Conservation (phyloP, 305 asterid genomes). For the Fraxinus albicans region DNA sequence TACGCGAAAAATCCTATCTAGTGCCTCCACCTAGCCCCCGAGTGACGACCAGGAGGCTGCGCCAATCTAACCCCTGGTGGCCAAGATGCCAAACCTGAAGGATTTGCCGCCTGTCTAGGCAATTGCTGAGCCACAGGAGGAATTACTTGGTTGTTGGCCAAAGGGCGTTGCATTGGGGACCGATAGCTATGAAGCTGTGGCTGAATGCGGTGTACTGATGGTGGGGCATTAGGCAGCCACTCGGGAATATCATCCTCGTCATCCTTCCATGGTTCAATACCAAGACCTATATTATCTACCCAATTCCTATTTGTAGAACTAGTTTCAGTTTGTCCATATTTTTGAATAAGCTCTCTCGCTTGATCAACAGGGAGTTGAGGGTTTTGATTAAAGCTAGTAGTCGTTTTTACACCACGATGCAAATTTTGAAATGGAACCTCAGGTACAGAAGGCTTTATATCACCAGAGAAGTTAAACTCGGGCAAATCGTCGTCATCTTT, state of each 20-base stretch:
- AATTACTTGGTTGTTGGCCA: constrained; percentile 15
- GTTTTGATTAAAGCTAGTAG: constrained; percentile 5
- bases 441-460: constrained; percentile 28
- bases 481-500: constrained; percentile 84
- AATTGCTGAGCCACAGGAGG: constrained; percentile 6
- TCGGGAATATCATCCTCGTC: constrained; percentile 93
- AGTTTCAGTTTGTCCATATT: constrained; percentile 66
- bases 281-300: constrained; percentile 37
- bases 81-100: constrained; percentile 3
- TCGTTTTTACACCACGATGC: constrained; percentile 22
- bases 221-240: constrained; percentile 74
- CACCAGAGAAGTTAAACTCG: constrained; percentile 68
- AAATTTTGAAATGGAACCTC: constrained; percentile 31
- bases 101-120: not conserved
- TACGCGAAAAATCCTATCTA: not conserved
- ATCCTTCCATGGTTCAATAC: constrained; percentile 78
- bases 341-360: constrained; percentile 77
- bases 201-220: constrained; percentile 20
- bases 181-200: constrained; percentile 22
- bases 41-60: constrained; percentile 36
- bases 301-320: constrained; percentile 23
- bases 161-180: constrained; percentile 25
- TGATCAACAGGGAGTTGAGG: constrained; percentile 57
- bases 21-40: constrained; percentile 44
- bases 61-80: constrained; percentile 33